Evolutionary conservation across 2,329 filamentous ascomycete species (phyloP).

Genomic region (Neurospora sp.): DNA sequence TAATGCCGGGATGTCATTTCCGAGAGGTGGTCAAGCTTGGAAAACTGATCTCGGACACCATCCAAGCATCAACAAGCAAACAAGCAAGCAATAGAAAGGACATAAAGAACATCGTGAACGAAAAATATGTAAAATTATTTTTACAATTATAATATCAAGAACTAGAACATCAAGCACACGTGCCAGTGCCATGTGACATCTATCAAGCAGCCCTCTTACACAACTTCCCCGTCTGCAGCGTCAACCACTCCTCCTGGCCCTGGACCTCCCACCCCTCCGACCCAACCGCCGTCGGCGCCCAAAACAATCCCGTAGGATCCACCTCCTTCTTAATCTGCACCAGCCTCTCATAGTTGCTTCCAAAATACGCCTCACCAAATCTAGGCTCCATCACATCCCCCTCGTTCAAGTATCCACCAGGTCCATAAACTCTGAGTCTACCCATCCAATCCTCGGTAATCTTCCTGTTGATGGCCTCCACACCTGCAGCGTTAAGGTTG

Average conservation of each 20-base stretch:
- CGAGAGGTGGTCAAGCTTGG: too few species aligned
- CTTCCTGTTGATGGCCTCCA: slow-evolving; percentile 15
- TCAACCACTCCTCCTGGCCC: slow-evolving; percentile 11
- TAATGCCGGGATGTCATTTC: neutral
- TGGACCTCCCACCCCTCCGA: slow-evolving; percentile 12
- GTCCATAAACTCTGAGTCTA: slow-evolving; percentile 9
- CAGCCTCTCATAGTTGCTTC: slow-evolving; percentile 13
- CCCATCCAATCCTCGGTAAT: slow-evolving; percentile 24
- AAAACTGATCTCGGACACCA: too few species aligned
- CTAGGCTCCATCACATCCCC: slow-evolving; percentile 14
- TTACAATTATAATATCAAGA: too few species aligned
- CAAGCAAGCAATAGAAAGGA: too few species aligned
- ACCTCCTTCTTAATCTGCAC: slow-evolving; percentile 12
- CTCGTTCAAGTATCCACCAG: slow-evolving; percentile 15
- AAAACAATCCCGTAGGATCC: slow-evolving; percentile 15
- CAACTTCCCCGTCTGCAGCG: slow-evolving; percentile 13
- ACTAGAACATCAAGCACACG: too few species aligned
- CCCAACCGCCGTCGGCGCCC: slow-evolving; percentile 15
- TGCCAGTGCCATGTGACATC: too few species aligned
- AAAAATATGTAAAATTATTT: too few species aligned
- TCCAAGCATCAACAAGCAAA: too few species aligned
- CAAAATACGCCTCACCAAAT: slow-evolving; percentile 12
- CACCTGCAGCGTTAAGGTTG: neutral
- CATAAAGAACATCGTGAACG: too few species aligned
- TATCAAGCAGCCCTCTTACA: slow-evolving; percentile 8